Base-by-base conservation (phyloP, 2,329 filamentous ascomycete species). In the Arthrobotrys entomopaga region DNA sequence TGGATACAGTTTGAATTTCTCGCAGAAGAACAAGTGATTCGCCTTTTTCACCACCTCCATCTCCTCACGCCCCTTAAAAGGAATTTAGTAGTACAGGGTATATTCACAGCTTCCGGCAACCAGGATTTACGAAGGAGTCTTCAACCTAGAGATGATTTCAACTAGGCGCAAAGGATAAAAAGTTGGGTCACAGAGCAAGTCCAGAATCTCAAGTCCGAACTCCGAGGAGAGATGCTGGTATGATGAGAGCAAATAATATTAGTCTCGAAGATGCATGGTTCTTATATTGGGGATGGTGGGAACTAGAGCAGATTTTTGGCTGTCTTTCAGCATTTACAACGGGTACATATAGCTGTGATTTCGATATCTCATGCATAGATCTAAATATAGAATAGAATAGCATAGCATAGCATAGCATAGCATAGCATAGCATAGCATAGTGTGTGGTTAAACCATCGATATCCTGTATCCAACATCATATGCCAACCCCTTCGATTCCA, bases 1-100 rank as follows among this genome's bases (percentile, higher is more conserved):
- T 0, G 93, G 93, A 0, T 98, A 98, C 82, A 97, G 91, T 82
- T 91, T 99, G 89, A 94, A 93, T 77, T 97, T 98, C 79, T 84
- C 86, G 48, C 85, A 87, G 78, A 80, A 79, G 15, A 61, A 69
- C 49, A 60, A 72, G 26, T 71, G 38, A 63, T 16, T 7, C 15
- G 13, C n/a, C n/a, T n/a, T n/a, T n/a, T n/a, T n/a, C n/a, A n/a
- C n/a, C n/a, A n/a, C n/a, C n/a, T n/a, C n/a, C n/a, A n/a, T n/a
- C n/a, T n/a, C n/a, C n/a, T 6, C 3, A 34, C 1, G 10, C 10
- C 29, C 10, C 29, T 34, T 10, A 3, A 10, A 34, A 10, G 29
- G 29, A 7, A 26, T 34, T n/a, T n/a, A n/a, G n/a, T n/a, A n/a
- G n/a, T 34, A 34, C 7, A 34, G 10, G 2, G 29, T 1, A 10